Evolutionary conservation across 345 rosid species (phyloP).

Genomic region (Xanthoceras sorbifolium): DNA sequence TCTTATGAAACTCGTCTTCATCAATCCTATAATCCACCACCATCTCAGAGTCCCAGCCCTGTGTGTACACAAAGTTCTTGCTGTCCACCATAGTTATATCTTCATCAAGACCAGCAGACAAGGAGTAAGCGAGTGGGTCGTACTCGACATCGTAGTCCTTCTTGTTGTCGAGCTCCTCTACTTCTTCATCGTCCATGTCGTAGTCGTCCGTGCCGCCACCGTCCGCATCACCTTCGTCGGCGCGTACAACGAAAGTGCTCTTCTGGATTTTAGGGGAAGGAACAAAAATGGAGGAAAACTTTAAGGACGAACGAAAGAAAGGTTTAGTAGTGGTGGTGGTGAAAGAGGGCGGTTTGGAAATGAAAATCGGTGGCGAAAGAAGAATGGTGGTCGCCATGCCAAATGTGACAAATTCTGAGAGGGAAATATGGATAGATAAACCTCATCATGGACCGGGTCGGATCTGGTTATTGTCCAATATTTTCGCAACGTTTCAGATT

Average conservation of each 20-base stretch:
- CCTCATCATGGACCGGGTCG: background rate
- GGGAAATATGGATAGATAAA: background rate
- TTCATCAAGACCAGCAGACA: constrained; percentile 20
- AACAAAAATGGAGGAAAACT: constrained; percentile 25
- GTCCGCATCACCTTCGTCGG: constrained; percentile 77
- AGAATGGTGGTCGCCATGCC: constrained; percentile 37
- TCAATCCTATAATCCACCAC: constrained; percentile 85
- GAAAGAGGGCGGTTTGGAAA: constrained; percentile 25
- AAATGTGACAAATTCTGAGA: background rate
- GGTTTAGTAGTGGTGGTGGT: constrained; percentile 13
- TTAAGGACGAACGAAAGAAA: constrained; percentile 24
- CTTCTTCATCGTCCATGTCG: constrained; percentile 84
- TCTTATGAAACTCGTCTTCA: constrained; percentile 92
- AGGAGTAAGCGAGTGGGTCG: constrained; percentile 49
- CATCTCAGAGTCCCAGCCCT: constrained; percentile 87
- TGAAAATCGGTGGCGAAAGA: constrained; percentile 36
- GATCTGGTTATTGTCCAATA: background rate
- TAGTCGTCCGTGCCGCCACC: constrained; percentile 67
- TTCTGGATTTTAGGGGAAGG: constrained; percentile 27
- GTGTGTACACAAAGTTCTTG: constrained; percentile 71
- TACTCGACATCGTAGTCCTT: constrained; percentile 91
- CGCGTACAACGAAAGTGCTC: constrained; percentile 50
- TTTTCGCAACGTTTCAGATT: too few relatives aligned
- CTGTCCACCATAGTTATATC: constrained; percentile 71
- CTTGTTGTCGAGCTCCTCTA: constrained; percentile 85